These are phyloP conservation scores for Psilocybe sp. DNA, from an alignment of 768 basidiomycete species.

Conservation along the genomic window DNA sequence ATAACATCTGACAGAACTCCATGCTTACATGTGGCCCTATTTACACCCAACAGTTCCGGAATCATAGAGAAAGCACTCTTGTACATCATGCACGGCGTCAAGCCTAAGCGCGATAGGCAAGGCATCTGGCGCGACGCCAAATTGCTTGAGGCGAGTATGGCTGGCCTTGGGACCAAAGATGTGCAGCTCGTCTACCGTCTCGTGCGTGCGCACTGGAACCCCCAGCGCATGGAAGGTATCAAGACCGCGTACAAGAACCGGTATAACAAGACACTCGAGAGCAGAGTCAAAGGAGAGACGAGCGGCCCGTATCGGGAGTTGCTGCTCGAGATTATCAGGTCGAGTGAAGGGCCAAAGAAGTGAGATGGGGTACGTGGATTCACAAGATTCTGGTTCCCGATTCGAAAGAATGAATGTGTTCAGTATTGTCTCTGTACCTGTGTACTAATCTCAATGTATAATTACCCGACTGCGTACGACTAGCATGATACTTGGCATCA, in stretches of 20 bases:
- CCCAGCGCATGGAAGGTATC: constrained; percentile 39
- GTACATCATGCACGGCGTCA: constrained; percentile 43
- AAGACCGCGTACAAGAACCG: constrained; percentile 44
- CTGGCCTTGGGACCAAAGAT: constrained; percentile 52
- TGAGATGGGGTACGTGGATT: too few species aligned
- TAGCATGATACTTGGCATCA: too few species aligned
- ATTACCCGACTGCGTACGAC: too few species aligned
- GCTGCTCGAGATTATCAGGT: constrained; percentile 28
- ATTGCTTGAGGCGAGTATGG: constrained; percentile 48
- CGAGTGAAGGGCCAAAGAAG: not conserved
- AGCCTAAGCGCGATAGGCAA: constrained; percentile 41
- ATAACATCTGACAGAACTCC: not conserved
- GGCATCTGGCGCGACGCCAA: constrained; percentile 53
- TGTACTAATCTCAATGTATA: too few species aligned
- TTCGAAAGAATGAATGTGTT: too few species aligned
- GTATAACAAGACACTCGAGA: constrained; percentile 39
- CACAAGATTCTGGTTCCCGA: too few species aligned
- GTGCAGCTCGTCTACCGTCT: constrained; percentile 38
- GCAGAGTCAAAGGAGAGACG: constrained; percentile 48
- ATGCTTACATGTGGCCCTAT: not conserved
- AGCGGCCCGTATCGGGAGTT: constrained; percentile 48
- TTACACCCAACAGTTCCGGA: constrained; percentile 29
- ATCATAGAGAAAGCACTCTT: constrained; percentile 43
- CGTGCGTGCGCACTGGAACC: constrained; percentile 52
- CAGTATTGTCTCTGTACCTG: too few species aligned